Evolutionary conservation across 768 basidiomycete genomes (phyloP).

Genomic region (Hericium erinaceus): DNA sequence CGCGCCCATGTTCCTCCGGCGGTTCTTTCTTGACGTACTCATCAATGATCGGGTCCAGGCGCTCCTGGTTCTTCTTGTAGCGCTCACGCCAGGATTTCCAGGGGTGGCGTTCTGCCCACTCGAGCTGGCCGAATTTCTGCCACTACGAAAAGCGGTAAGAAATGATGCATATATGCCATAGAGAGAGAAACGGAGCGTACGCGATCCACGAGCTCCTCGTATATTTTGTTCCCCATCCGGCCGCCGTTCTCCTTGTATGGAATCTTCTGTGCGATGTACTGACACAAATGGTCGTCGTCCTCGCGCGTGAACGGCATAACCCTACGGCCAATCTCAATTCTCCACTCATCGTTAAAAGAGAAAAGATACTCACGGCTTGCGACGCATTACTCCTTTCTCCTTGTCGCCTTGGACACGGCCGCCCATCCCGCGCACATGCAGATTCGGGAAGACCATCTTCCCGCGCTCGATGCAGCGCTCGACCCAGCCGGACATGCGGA

Average conservation of each 20-base stretch:
- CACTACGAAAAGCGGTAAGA: background rate
- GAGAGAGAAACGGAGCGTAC: background rate
- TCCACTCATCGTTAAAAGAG: background rate
- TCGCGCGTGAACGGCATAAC: conserved; percentile 1
- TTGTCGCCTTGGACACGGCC: conserved; percentile 1
- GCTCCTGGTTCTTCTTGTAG: conserved; percentile 14
- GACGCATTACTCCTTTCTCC: conserved; percentile 1
- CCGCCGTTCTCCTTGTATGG: conserved; percentile 7
- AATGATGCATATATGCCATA: background rate
- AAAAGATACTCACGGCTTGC: background rate
- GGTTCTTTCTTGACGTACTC: conserved; percentile 7
- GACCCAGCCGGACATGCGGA: conserved; percentile 11
- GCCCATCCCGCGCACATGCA: background rate
- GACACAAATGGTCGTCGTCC: conserved; percentile 7
- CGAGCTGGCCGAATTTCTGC: conserved; percentile 3
- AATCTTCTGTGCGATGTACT: conserved; percentile 7
- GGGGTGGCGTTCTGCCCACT: conserved; percentile 14
- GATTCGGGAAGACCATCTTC: conserved; percentile 2
- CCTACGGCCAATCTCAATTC: background rate
- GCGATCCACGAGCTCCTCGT: conserved; percentile 7
- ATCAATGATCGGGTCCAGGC: conserved; percentile 12
- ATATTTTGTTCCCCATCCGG: conserved; percentile 7
- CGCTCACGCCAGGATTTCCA: conserved; percentile 16
- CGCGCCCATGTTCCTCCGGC: conserved; percentile 8
- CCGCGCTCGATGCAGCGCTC: conserved; percentile 5